phyloP scores from a whole-genome alignment of 345 rosid genomes.

The Linum tenue region DNA sequence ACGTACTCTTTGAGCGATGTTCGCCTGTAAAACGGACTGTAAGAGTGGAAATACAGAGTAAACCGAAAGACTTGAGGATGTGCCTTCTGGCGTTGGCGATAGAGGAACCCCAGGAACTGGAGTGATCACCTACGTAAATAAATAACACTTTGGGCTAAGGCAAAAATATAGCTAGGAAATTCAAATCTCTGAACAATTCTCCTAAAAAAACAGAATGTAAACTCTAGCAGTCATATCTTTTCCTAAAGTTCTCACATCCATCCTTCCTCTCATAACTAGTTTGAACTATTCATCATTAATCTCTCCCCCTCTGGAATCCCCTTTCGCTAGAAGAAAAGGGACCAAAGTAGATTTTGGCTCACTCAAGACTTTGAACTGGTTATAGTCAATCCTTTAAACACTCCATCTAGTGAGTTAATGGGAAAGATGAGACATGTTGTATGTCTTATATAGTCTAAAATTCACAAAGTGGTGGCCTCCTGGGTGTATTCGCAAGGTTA shows the following conservation, averaged over 20 bases:
- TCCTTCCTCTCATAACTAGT: not conserved
- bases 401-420: not conserved
- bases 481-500: not conserved
- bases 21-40: constrained; percentile 57
- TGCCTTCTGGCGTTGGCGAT: constrained; percentile 29
- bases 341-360: not conserved
- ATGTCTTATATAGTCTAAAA: too few species aligned
- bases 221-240: too few species aligned
- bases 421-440: not conserved
- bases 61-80: constrained; percentile 34
- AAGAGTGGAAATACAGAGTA: constrained; percentile 41
- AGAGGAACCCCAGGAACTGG: constrained; percentile 37
- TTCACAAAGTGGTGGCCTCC: not conserved
- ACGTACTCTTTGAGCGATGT: constrained; percentile 71
- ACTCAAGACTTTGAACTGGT: not conserved
- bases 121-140: constrained; percentile 51
- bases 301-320: not conserved
- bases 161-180: too few species aligned
- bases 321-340: not conserved
- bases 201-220: too few species aligned
- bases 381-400: not conserved
- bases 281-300: not conserved
- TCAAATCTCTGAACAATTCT: too few species aligned
- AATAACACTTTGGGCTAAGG: too few species aligned
- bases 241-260: not conserved